Base-by-base conservation (phyloP, 306 rosid species). In the Vigna unguiculata region DNA sequence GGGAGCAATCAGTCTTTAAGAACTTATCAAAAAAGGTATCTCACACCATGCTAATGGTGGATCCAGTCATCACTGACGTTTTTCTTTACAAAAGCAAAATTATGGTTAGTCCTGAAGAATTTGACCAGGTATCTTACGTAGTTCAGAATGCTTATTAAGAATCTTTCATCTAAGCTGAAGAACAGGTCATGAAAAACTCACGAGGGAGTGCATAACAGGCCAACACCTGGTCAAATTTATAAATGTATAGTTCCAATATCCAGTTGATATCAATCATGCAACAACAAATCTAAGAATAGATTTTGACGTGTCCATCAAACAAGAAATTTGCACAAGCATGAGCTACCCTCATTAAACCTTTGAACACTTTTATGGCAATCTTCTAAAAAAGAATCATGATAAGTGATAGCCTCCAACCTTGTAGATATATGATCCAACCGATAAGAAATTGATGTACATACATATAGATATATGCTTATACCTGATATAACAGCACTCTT, bases 1-100 rank as follows among this genome's bases (percentile, higher is more conserved):
- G 14, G 60, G 38, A 19, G 12, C 6, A 25, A 63, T 63, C 20
- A 19, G 49, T 63, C 49, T 34, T 63, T 16, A 36, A 62, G 69
- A 36, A 63, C 28, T 63, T 63, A 1, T 36, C 8, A 34, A 17
- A 63, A 61, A 63, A 52, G 19, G 61, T 45, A n/a, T 54, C 51
- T 59, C 43, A 48, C 62, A 78, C 67, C 71, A 73, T 68, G 61
- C 48, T 53, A 69, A 69, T 53, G 62, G 54, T 34, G 38, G 75
- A 74, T 64, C 48, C 67, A 24, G 17, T 72, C 57, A 76, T 71
- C 58, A 28, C 4, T 22, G 15, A 65, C 30, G 69, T 15, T n/a
- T 69, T 80, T 71, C 47, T 10, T 38, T 51, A 12, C 21, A 17
- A 20, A 80, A 66, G 72, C 58, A 80, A 46, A 52, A 41, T 24